These are phyloP conservation scores for Exobasidium cylindrosporum DNA, from an alignment of 1,284 basidiomycete species.

Conservation along the genomic window DNA sequence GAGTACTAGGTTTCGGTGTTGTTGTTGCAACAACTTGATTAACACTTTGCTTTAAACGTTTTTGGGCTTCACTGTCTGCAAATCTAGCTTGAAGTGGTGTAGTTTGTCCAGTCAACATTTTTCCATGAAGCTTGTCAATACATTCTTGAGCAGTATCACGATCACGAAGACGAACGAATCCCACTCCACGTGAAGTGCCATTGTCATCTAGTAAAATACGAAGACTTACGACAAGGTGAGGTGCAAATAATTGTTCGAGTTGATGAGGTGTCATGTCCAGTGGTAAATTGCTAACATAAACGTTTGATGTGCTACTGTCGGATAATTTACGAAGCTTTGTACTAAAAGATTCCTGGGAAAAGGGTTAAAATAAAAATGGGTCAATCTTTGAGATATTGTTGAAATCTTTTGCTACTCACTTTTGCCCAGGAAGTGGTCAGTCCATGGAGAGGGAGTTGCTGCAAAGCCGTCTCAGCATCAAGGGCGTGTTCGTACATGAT, in stretches of 20 bases:
- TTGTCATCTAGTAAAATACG: conserved; percentile 41
- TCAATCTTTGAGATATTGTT: neutral
- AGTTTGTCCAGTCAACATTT: conserved; percentile 26
- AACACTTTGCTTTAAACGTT: conserved; percentile 61
- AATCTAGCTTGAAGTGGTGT: conserved; percentile 41
- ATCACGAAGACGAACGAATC: conserved; percentile 37
- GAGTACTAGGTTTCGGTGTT: neutral
- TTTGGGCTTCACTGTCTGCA: conserved; percentile 48
- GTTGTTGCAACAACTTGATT: neutral
- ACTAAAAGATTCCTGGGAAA: conserved; percentile 30
- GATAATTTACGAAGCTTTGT: conserved; percentile 37
- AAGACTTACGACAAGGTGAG: conserved; percentile 37
- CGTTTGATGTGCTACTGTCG: conserved; percentile 36
- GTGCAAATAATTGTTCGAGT: conserved; percentile 45
- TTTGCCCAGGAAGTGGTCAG: conserved; percentile 39
- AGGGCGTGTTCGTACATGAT: conserved; percentile 37
- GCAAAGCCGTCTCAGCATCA: conserved; percentile 35
- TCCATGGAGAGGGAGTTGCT: conserved; percentile 32
- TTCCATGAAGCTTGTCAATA: conserved; percentile 39
- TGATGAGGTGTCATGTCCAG: conserved; percentile 27
- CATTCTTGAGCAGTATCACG: conserved; percentile 36
- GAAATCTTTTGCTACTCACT: conserved; percentile 9
- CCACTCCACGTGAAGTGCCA: conserved; percentile 40
- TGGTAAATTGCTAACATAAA: conserved; percentile 44
- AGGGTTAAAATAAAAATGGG: neutral